These are phyloP conservation scores for Trichoderma atroviride DNA, from an alignment of 2,329 filamentous ascomycete genomes.

Conservation along the genomic window DNA sequence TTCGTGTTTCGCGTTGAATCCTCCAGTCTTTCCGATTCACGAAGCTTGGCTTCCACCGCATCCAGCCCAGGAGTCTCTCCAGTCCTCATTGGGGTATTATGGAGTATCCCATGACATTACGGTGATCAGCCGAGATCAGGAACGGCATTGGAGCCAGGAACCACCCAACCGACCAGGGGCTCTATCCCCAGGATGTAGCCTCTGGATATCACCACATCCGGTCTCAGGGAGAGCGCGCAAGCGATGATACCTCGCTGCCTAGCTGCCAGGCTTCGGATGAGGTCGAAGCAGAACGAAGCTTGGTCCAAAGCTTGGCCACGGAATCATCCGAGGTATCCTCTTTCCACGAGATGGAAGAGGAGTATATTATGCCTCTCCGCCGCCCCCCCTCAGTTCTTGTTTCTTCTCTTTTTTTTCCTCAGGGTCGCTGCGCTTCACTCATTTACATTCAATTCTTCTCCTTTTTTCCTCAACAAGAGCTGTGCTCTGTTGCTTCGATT, in stretches of 20 bases:
- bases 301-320: constrained; percentile 2
- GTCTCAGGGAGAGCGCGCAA: constrained; percentile 29
- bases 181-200: background rate
- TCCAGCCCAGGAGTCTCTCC: background rate
- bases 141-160: background rate
- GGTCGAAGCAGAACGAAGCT: constrained; percentile 7
- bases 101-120: background rate
- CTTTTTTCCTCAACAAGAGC: constrained; percentile 34
- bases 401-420: constrained; percentile 20
- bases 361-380: constrained; percentile 8
- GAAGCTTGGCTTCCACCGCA: background rate
- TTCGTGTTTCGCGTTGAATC: constrained; percentile 12
- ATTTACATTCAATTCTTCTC: constrained; percentile 25
- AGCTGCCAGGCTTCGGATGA: constrained; percentile 1
- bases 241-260: background rate
- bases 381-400: background rate
- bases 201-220: constrained; percentile 28
- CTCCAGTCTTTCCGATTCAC: background rate
- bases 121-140: background rate
- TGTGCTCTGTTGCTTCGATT: constrained; percentile 37
- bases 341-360: background rate
- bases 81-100: background rate
- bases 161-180: constrained; percentile 7
- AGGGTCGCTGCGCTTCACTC: constrained; percentile 27
- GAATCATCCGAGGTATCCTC: constrained; percentile 13